Evolutionary conservation across 1,139 yeast genomes (phyloP).

Genomic region (Diutina ranongensis): DNA sequence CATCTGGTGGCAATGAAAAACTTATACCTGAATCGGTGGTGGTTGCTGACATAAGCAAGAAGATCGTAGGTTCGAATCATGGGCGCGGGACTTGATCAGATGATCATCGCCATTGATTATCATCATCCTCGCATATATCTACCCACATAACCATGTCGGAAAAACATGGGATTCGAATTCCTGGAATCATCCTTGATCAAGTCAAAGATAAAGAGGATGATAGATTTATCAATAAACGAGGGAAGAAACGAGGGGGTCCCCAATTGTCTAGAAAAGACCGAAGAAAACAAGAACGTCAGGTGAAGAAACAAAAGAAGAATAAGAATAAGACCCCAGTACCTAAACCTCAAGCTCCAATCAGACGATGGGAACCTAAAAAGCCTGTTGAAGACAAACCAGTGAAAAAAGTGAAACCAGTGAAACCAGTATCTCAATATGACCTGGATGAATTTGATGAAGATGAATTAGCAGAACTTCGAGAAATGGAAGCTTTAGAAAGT

Average conservation of each 20-base stretch:
- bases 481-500: background rate
- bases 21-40: too few relatives aligned
- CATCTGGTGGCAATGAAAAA: too few relatives aligned
- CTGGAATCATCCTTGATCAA: constrained; percentile 57
- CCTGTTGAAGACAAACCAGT: background rate
- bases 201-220: constrained; percentile 34
- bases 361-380: constrained; percentile 1
- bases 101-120: background rate
- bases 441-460: constrained; percentile 13
- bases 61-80: background rate
- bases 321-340: constrained; percentile 7
- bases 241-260: constrained; percentile 19
- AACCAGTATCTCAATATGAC: background rate
- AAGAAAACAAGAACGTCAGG: constrained; percentile 42
- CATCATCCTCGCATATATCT: background rate
- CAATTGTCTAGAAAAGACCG: constrained; percentile 39
- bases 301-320: constrained; percentile 34
- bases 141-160: background rate
- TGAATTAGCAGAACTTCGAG: constrained; percentile 1
- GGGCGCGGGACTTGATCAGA: background rate
- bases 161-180: constrained; percentile 42
- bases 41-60: too few relatives aligned
- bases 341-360: background rate
- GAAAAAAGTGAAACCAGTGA: background rate
- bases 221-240: constrained; percentile 11